Evolutionary conservation across 768 basidiomycete genomes (phyloP).

Genomic region (Auricularia sp.): DNA sequence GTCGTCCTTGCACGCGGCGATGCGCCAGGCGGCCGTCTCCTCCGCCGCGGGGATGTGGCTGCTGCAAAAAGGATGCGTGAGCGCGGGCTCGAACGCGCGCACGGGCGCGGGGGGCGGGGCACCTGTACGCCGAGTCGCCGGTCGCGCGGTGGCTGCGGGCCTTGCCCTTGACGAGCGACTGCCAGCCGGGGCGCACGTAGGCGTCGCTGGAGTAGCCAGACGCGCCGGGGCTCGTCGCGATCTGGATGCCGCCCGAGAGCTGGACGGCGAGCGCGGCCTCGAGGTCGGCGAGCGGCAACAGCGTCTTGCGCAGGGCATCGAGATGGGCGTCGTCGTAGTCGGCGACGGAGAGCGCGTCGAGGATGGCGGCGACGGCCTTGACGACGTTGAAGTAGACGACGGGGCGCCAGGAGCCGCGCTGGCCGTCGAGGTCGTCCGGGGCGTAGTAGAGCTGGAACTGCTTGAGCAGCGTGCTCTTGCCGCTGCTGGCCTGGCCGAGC

Average conservation of each 20-base stretch:
- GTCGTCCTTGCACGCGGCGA: slow-evolving; percentile 39
- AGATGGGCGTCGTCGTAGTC: not conserved
- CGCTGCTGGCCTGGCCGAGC: slow-evolving; percentile 14
- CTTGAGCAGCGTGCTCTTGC: slow-evolving; percentile 73
- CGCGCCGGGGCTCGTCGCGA: slow-evolving; percentile 34
- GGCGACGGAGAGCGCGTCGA: slow-evolving; percentile 51
- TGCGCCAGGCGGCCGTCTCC: slow-evolving; percentile 1
- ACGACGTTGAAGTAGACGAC: slow-evolving; percentile 79
- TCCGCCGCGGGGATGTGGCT: not conserved
- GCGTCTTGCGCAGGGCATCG: slow-evolving; percentile 33
- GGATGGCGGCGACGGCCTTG: slow-evolving; percentile 64
- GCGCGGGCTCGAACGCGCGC: not conserved
- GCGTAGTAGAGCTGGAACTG: slow-evolving; percentile 79
- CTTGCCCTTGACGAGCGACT: slow-evolving; percentile 34
- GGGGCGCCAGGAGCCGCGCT: slow-evolving; percentile 69
- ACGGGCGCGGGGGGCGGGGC: slow-evolving; percentile 30
- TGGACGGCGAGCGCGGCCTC: slow-evolving; percentile 61
- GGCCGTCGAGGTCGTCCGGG: slow-evolving; percentile 54
- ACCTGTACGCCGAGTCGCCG: slow-evolving; percentile 24
- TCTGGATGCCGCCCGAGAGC: slow-evolving; percentile 52
- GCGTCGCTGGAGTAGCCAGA: slow-evolving; percentile 26
- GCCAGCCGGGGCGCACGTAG: slow-evolving; percentile 66
- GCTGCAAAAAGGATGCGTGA: not conserved
- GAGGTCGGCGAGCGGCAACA: slow-evolving; percentile 54
- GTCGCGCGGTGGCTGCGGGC: not conserved